Base-by-base conservation (phyloP, 257 asterid genomes). In the Nyctanthes arbortristis region DNA sequence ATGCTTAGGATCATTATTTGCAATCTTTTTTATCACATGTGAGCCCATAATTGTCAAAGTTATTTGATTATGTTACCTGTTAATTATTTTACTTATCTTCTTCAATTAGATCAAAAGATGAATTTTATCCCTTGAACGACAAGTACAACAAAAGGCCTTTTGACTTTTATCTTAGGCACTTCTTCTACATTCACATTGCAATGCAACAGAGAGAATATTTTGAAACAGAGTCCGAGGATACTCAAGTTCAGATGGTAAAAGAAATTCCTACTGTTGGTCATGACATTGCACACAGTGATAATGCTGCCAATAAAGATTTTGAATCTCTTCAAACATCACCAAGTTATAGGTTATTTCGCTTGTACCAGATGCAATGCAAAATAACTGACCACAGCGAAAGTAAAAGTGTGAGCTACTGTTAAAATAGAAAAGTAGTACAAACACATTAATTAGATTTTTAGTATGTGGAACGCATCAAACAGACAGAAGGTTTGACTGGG, bases 401-500 rank as follows among this genome's bases (percentile, higher is more conserved):
- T 28, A 35, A 33, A 61, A 13, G 31, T 14, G 65, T 39, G 35
- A 35, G 65, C 28, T 27, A 67, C 45, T 34, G 37, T 57, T 49
- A 66, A 58, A 32, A 57, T n/a, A n/a, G n/a, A n/a, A n/a, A n/a
- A n/a, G n/a, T n/a, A n/a, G n/a, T n/a, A n/a, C n/a, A n/a, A n/a
- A n/a, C n/a, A n/a, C n/a, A 73, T 57, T 27, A 12, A 59, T 63
- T 35, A 55, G 36, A 63, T 45, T n/a, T n/a, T n/a, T n/a, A n/a
- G 34, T 28, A 20, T 25, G 63, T 30, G 20, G 58, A 71, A 39
- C 35, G 63, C 35, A 20, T 49, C 28, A n/a, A 20, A 49, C 29
- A 67, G 61, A 55, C 72, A 74, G 49, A 49, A 47, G 78, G 20
- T 33, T 33, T 68, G 43, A 58, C 27, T 37, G 28, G 59, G 31